Evolutionary conservation across 768 basidiomycete genomes (phyloP).

Genomic region (Rhizopogon rudus): DNA sequence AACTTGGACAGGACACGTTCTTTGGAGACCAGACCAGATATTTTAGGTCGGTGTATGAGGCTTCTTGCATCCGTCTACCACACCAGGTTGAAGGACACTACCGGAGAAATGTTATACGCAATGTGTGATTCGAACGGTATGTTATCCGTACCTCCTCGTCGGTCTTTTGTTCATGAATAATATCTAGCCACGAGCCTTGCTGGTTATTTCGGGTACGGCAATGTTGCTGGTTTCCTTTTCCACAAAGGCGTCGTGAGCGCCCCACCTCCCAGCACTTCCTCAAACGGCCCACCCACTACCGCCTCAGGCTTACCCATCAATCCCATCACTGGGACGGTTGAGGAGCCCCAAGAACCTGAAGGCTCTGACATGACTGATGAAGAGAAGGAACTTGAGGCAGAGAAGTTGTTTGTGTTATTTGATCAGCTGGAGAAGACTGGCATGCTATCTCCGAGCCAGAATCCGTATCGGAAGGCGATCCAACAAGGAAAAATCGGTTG

Average conservation of each 20-base stretch:
- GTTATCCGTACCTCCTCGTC: slow-evolving; percentile 1
- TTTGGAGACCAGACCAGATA: slow-evolving; percentile 67
- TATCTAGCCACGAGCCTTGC: slow-evolving; percentile 60
- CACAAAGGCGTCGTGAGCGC: slow-evolving; percentile 78
- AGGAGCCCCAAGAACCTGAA: slow-evolving; percentile 31
- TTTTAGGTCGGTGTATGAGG: slow-evolving; percentile 77
- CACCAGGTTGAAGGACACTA: slow-evolving; percentile 61
- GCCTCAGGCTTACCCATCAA: slow-evolving; percentile 51
- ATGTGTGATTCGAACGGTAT: slow-evolving; percentile 75
- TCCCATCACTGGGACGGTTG: slow-evolving; percentile 80
- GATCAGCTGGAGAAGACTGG: slow-evolving; percentile 82
- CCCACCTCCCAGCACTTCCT: slow-evolving; percentile 34
- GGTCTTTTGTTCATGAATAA: neutral
- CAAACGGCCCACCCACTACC: slow-evolving; percentile 29
- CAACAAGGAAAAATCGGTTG: slow-evolving; percentile 21
- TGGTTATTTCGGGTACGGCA: slow-evolving; percentile 89
- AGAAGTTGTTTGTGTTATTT: slow-evolving; percentile 88
- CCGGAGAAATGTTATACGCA: slow-evolving; percentile 85
- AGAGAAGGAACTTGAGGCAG: slow-evolving; percentile 92
- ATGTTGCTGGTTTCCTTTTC: slow-evolving; percentile 92
- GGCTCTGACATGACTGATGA: slow-evolving; percentile 77
- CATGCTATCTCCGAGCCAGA: slow-evolving; percentile 56
- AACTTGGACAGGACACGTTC: slow-evolving; percentile 76
- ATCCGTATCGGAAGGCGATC: slow-evolving; percentile 71
- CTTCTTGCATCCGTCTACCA: slow-evolving; percentile 75